Conservation (phyloP, 257 asterid genomes). For the Nicotiana otophora region DNA sequence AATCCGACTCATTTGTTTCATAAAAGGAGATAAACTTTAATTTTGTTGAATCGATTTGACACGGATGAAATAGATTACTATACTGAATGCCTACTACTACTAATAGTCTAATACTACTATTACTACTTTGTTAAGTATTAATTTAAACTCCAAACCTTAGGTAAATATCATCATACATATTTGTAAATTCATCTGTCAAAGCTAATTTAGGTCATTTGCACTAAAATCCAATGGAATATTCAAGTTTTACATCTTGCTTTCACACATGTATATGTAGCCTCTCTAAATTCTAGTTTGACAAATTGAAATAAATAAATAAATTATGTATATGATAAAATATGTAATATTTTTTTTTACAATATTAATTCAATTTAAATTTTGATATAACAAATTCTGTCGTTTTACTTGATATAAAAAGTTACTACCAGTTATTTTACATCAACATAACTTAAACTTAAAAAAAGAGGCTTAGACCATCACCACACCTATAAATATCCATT, state of each 20-base stretch:
- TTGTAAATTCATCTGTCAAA: not conserved
- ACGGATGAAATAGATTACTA: not conserved
- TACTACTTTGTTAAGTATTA: not conserved
- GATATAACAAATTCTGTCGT: not conserved
- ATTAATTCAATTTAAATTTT: not conserved
- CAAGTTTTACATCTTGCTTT: not conserved
- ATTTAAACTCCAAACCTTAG: not conserved
- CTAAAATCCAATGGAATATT: not conserved
- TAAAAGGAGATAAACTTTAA: not conserved
- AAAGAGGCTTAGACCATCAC: not conserved
- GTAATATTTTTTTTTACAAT: too few species aligned
- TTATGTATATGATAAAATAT: too few species aligned
- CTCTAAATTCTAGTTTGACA: not conserved
- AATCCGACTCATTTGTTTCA: not conserved
- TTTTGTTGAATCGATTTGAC: not conserved
- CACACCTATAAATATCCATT: not conserved
- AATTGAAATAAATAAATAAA: not conserved
- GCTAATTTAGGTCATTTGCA: not conserved
- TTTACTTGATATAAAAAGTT: too few species aligned
- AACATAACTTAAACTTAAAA: not conserved
- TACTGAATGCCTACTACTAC: not conserved
- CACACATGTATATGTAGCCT: not conserved
- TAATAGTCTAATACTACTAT: too few species aligned
- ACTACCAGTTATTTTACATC: not conserved
- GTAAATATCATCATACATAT: not conserved